A percentile compares a stretch with the other conserved stretches of the same genome.
phyloP scores from a whole-genome alignment of 2,329 filamentous ascomycete species.

The Cercospora sp. region DNA sequence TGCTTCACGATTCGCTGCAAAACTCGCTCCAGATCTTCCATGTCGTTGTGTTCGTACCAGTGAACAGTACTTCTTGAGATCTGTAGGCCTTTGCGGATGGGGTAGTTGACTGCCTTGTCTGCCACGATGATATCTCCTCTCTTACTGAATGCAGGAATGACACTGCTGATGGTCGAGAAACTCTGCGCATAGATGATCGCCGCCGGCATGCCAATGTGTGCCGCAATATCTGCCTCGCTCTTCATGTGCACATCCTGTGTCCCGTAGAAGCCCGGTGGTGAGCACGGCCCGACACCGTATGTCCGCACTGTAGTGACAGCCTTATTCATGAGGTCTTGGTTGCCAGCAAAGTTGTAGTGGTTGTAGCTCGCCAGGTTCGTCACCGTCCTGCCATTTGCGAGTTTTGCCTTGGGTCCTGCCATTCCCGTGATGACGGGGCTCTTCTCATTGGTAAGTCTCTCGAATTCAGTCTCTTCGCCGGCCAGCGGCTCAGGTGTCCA shows the following conservation, averaged over 20 bases:
- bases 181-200: constrained; percentile 96
- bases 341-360: constrained; percentile 94
- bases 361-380: constrained; percentile 94
- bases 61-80: constrained; percentile 85
- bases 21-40: constrained; percentile 86
- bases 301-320: constrained; percentile 90
- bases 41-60: constrained; percentile 96
- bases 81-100: constrained; percentile 91
- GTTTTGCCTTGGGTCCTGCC: constrained; percentile 84
- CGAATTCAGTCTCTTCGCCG: constrained; percentile 67
- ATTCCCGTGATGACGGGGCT: constrained; percentile 85
- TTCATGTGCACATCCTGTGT: constrained; percentile 98
- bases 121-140: constrained; percentile 95
- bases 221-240: constrained; percentile 88
- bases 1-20: constrained; percentile 84
- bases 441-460: constrained; percentile 80
- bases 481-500: constrained; percentile 95
- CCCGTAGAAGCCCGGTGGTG: constrained; percentile 95
- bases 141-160: constrained; percentile 96
- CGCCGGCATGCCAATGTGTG: constrained; percentile 80
- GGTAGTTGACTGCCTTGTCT: constrained; percentile 88
- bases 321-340: constrained; percentile 90
- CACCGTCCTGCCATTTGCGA: constrained; percentile 74
- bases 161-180: constrained; percentile 94
- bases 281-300: constrained; percentile 95